Base-by-base conservation (phyloP, 179 eudicot species). In the Kewa caespitosa region DNA sequence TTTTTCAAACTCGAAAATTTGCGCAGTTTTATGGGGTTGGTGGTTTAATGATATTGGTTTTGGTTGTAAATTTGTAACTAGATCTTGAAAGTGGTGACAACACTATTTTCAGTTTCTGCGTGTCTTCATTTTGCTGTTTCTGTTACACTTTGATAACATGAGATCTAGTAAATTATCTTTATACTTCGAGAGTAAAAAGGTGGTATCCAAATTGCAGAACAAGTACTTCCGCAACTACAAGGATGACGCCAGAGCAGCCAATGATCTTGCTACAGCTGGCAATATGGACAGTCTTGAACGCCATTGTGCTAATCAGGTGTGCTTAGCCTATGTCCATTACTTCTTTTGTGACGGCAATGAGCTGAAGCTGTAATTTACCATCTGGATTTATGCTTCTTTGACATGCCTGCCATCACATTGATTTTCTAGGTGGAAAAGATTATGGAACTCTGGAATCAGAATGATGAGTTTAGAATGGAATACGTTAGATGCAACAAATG, bases 361-460 rank as follows among this genome's bases (percentile, higher is more conserved):
- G 72, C 32, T 18, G 18, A 60, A 27, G 43, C 52, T 48, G 28
- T 27, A 1, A 61, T 25, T 25, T 14, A 31, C 20, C 10, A 6
- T 38, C 23, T 15, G 4, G 15, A 50, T 65, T 70, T 42, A 38
- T 38, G 23, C 38, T 41, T 62, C 50, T 65, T 66, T 78, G 64
- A 63, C 65, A 74, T 32, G 22, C 55, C 28, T 60, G 27, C 65
- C 38, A 36, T 38, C 42, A 36, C 38, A 25, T 48, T 55, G 63
- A 27, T 77, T 67, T 20, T 72, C 43, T 74, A 95, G 99, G 95
- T 90, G 73, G 95, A 90, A 80, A 84, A 76, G 34, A 28, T 90
- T 38, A 93, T 93, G 96, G 89, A 86, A 34, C 59, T 81, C 32
- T 91, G 97, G 97, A 95, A 91, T 86, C 82, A 72, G 32, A 77